phyloP scores from a whole-genome alignment of 2,329 filamentous ascomycete genomes.

The Remersonia thermophila region DNA sequence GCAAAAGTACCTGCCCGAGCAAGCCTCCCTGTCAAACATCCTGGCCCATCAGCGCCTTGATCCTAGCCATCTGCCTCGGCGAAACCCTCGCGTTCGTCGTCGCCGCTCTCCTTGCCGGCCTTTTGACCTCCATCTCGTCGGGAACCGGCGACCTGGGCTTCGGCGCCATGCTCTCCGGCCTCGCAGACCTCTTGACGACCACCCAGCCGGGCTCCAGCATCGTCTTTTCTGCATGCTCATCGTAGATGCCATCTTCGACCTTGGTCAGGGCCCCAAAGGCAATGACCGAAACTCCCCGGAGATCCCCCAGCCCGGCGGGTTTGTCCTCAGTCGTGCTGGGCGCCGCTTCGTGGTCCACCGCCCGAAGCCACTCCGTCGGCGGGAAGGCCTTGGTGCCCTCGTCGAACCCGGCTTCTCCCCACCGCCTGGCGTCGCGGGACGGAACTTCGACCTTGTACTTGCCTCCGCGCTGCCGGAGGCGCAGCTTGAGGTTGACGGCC shows the following conservation, averaged over 20 bases:
- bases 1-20: too few relatives aligned
- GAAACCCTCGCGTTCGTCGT: background rate
- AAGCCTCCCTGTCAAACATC: background rate
- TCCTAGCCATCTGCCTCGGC: background rate
- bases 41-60: constrained; percentile 1
- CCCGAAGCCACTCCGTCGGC: background rate
- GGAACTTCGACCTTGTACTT: constrained; percentile 8
- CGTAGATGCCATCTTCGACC: background rate
- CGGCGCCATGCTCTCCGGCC: too few relatives aligned
- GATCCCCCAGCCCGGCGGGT: background rate
- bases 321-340: background rate
- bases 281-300: constrained; percentile 2
- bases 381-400: background rate
- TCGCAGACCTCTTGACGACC: too few relatives aligned
- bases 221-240: constrained; percentile 1
- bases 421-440: constrained; percentile 3
- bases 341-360: background rate
- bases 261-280: constrained; percentile 7
- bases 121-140: background rate
- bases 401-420: constrained; percentile 6
- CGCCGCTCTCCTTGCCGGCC: background rate
- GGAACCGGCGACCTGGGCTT: constrained; percentile 1
- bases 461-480: constrained; percentile 4
- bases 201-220: constrained; percentile 8
- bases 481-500: constrained; percentile 10